Conservation (phyloP, 495 filamentous ascomycete genomes). For the Penicillium turbatum region DNA sequence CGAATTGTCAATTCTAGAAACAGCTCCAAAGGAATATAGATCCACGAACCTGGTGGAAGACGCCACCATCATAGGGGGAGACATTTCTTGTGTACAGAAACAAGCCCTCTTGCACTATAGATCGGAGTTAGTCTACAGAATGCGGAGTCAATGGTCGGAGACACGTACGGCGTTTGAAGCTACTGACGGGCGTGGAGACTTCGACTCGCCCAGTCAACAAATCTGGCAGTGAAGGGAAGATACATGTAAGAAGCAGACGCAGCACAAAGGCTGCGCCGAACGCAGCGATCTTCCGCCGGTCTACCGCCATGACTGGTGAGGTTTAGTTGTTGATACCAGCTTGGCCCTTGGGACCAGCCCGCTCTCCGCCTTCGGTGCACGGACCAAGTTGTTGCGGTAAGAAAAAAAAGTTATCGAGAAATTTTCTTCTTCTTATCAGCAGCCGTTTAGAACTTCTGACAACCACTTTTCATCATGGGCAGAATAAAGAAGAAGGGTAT, state of each 20-base stretch:
- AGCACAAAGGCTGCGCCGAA: slow-evolving; percentile 72
- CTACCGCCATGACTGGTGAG: slow-evolving; percentile 52
- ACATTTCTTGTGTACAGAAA: slow-evolving; percentile 96
- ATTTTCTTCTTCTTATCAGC: slow-evolving; percentile 37
- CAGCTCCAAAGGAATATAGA: slow-evolving; percentile 1
- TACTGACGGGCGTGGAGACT: slow-evolving; percentile 92
- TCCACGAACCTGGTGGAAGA: slow-evolving; percentile 78
- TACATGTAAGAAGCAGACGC: slow-evolving; percentile 72
- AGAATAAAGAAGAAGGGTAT: slow-evolving; percentile 91
- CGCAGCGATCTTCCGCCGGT: slow-evolving; percentile 69
- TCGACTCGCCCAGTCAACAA: slow-evolving; percentile 88
- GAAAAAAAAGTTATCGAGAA: slow-evolving; percentile 41
- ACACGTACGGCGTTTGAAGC: slow-evolving; percentile 88
- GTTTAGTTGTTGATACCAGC: slow-evolving; percentile 16
- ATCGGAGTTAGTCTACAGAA: slow-evolving; percentile 3
- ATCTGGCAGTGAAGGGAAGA: slow-evolving; percentile 80
- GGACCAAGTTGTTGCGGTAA: slow-evolving; percentile 30
- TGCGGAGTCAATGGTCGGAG: background rate
- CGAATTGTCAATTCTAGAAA: slow-evolving; percentile 8
- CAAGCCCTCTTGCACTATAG: slow-evolving; percentile 87
- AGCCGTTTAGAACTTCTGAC: slow-evolving; percentile 12
- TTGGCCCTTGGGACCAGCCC: slow-evolving; percentile 31
- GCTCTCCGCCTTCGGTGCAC: slow-evolving; percentile 35
- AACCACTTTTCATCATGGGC: slow-evolving; percentile 52
- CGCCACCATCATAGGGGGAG: slow-evolving; percentile 94